Evolutionary conservation across 78 protist genomes (phyloP).

Genomic region (Dictyostelium purpureum): DNA sequence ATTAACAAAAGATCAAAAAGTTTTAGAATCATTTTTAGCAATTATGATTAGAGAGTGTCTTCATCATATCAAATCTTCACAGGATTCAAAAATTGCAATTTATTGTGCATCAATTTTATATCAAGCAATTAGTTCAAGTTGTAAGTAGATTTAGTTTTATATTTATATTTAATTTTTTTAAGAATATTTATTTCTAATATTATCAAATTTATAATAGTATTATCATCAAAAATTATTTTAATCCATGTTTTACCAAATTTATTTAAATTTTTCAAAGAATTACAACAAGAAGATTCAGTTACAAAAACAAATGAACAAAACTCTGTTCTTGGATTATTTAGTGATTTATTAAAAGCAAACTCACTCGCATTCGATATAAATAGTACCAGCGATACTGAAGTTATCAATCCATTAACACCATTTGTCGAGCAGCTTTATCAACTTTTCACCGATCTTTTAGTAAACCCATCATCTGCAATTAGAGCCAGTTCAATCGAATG

Average conservation of each 20-base stretch:
- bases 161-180: neutral
- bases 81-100: constrained; percentile 66
- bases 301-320: constrained; percentile 54
- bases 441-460: constrained; percentile 9
- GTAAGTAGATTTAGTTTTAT: constrained; percentile 1
- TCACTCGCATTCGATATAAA: constrained; percentile 2
- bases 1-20: constrained; percentile 4
- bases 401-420: constrained; percentile 6
- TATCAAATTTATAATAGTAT: neutral
- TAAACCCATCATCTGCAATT: constrained; percentile 24
- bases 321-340: constrained; percentile 48
- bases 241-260: constrained; percentile 18
- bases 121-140: constrained; percentile 58
- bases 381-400: neutral
- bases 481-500: constrained; percentile 39
- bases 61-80: constrained; percentile 69
- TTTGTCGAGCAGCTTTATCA: constrained; percentile 11
- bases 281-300: constrained; percentile 1
- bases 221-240: constrained; percentile 42
- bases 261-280: constrained; percentile 13
- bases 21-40: constrained; percentile 23
- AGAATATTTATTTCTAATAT: neutral
- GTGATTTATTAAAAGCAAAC: constrained; percentile 58
- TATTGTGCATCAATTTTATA: constrained; percentile 63
- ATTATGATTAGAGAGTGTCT: constrained; percentile 61